Conservation (phyloP, 176 grass and related monocot species). For the Hordeum marinum region DNA sequence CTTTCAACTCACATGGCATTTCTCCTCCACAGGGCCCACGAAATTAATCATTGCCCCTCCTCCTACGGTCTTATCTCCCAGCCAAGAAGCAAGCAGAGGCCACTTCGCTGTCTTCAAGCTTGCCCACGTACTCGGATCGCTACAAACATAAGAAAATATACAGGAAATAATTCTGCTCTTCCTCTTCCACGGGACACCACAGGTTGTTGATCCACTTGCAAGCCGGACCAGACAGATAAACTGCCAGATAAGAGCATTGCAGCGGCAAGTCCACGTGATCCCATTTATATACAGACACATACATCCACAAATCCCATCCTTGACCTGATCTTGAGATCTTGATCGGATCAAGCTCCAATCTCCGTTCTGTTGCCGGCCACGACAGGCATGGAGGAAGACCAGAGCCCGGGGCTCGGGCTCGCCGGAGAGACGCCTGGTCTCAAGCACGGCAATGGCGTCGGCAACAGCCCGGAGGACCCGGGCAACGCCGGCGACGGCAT, state of each 20-base stretch:
- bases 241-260: background rate
- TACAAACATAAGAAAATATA: background rate
- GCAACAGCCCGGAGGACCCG: constrained; percentile 14
- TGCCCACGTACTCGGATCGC: background rate
- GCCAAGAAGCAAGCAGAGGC: background rate
- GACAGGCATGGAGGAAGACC: constrained; percentile 46
- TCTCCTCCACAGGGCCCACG: background rate
- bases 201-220: background rate
- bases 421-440: background rate
- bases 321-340: background rate
- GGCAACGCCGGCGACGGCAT: background rate
- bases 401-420: background rate
- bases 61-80: background rate
- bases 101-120: background rate
- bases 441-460: background rate
- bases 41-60: background rate
- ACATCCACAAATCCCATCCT: background rate
- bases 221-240: background rate
- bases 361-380: no score
- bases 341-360: no score
- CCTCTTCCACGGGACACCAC: background rate
- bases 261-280: background rate
- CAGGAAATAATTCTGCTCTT: background rate
- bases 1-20: background rate
- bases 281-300: background rate